These are phyloP conservation scores for Endothia cerciana DNA, from an alignment of 2,329 filamentous ascomycete species.

Conservation along the genomic window DNA sequence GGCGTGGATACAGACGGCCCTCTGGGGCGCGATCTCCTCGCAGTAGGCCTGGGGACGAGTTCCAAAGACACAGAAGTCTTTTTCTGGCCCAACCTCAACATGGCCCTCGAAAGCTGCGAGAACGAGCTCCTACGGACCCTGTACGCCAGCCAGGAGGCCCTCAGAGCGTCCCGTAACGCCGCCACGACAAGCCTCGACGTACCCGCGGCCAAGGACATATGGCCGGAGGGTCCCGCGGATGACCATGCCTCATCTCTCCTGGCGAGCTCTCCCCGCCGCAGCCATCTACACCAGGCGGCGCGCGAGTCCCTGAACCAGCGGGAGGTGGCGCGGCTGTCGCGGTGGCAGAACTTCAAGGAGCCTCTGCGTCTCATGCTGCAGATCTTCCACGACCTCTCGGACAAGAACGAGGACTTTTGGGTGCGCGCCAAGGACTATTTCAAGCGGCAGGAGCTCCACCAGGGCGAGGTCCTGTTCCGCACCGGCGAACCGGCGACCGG, in stretches of 20 bases:
- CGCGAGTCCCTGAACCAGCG: conserved; percentile 72
- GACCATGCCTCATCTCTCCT: conserved; percentile 45
- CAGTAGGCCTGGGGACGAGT: conserved; percentile 73
- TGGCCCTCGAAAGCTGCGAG: conserved; percentile 90
- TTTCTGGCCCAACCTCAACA: conserved; percentile 88
- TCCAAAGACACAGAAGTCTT: conserved; percentile 74
- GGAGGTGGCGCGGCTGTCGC: conserved; percentile 61
- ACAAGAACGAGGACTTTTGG: conserved; percentile 95
- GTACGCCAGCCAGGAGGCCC: conserved; percentile 70
- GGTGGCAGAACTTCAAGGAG: conserved; percentile 87
- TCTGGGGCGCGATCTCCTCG: conserved; percentile 77
- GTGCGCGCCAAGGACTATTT: conserved; percentile 81
- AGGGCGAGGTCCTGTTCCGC: conserved; percentile 76
- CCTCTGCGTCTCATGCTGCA: conserved; percentile 90
- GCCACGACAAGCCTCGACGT: conserved; percentile 53
- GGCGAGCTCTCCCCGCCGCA: conserved; percentile 80
- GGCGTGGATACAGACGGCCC: conserved; percentile 77
- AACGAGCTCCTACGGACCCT: conserved; percentile 87
- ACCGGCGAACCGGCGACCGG: conserved; percentile 77
- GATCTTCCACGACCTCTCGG: conserved; percentile 87
- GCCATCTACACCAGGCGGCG: conserved; percentile 78
- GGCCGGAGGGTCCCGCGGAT: conserved; percentile 51
- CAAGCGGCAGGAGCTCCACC: conserved; percentile 64
- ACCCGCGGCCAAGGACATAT: conserved; percentile 48
- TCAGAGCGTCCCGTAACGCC: conserved; percentile 49